Base-by-base conservation (phyloP, 805 yeast genomes). In the Komagataella phaffii region DNA sequence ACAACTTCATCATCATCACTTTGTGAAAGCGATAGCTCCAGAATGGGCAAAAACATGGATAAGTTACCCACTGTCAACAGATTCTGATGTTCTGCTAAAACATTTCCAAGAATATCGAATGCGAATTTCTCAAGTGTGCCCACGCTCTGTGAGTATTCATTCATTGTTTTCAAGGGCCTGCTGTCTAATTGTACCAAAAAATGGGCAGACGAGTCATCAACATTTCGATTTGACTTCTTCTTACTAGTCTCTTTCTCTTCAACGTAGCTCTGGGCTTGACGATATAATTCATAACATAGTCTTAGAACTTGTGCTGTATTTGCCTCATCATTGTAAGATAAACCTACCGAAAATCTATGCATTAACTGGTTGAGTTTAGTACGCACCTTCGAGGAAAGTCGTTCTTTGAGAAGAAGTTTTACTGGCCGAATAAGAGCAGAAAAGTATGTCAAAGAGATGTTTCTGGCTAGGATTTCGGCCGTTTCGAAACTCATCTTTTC, bases 401-500 rank as follows among this genome's bases (percentile, higher is more conserved):
- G 77, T 60, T 84, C 91, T 46, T 73, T 65, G 44, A 87, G 65
- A 49, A 86, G 63, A 51, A 78, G 64, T 59, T 81, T 82, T 44
- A 93, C 70, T 1, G 98, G 98, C 14, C 72, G 70, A 17, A 90
- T 64, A 21, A 93, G 65, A 50, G 66, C 66, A 6, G 73, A 69
- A 61, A 90, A 87, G 23, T 69, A 65, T 4, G 73, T 65, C 53
- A 89, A 69, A 14, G 77, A 70, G 43, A 91, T 76, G 59, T 80
- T 79, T 14, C 79, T 65, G 0, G 96, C 76, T 48, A 91, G 61
- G 17, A 88, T 69, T 66, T 90, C 96, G 24, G 84, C 95, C 4
- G 93, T 80, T 58, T 93, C 98, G 61, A 71, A 85, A 71, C 96
- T 84, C 67, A 88, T 88, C 61, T 87, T 88, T 56, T 80, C 83